Percentiles rank a stretch among this genome's conserved stretches.
These are phyloP conservation scores for Vigna radiata DNA, from an alignment of 306 rosid genomes.

Conservation along the genomic window DNA sequence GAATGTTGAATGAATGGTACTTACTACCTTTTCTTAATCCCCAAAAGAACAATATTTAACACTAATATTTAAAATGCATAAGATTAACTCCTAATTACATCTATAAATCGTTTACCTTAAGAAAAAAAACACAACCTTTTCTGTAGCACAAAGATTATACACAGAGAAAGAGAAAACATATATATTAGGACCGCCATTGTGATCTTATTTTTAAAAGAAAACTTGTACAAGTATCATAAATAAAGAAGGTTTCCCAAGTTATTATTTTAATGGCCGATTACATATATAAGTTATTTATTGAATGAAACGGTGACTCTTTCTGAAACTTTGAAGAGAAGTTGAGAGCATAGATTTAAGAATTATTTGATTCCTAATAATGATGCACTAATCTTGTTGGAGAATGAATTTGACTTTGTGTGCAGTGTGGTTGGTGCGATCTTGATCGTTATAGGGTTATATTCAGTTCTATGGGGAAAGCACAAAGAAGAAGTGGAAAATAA, in stretches of 20 bases:
- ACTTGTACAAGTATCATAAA: background rate
- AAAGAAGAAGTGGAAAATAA: slow-evolving; percentile 59
- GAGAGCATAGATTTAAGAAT: background rate
- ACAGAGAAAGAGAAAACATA: too few species aligned
- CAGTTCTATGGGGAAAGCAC: slow-evolving; percentile 92
- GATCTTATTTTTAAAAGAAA: background rate
- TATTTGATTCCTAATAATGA: too few species aligned
- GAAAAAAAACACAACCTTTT: background rate
- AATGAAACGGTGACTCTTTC: background rate
- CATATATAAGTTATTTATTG: background rate
- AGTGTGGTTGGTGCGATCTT: slow-evolving; percentile 67
- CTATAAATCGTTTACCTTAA: too few species aligned
- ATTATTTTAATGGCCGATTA: background rate
- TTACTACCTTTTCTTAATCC: too few species aligned
- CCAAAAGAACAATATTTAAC: too few species aligned
- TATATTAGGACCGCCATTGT: background rate
- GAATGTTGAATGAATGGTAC: too few species aligned
- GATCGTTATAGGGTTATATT: slow-evolving; percentile 75
- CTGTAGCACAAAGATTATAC: background rate
- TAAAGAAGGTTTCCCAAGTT: too few species aligned
- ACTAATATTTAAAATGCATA: too few species aligned
- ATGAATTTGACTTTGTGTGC: slow-evolving; percentile 41
- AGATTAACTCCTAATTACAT: too few species aligned
- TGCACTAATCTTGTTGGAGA: background rate
- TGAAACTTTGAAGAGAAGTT: background rate